A percentile compares a stretch with the other conserved stretches of the same genome.
Conservation (phyloP, 192 early-diverging fungal species). For the Spinellus fusiger region DNA sequence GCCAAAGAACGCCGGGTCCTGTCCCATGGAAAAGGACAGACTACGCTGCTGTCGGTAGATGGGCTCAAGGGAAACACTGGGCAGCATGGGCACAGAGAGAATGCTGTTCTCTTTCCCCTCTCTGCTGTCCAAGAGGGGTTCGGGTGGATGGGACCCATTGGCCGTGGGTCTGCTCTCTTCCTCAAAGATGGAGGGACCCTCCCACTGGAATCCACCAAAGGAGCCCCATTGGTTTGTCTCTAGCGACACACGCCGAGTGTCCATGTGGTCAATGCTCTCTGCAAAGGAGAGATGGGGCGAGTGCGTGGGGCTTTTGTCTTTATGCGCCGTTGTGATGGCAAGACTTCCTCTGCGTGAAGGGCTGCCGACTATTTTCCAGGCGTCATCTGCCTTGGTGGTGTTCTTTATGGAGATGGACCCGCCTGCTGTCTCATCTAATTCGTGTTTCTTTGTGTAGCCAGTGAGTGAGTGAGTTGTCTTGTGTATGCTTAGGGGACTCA, state of each 20-base stretch:
- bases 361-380: conserved; percentile 31
- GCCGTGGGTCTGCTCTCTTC: conserved; percentile 22
- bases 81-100: conserved; percentile 35
- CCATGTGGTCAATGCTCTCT: conserved; percentile 2
- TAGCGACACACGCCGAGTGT: not conserved
- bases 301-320: conserved; percentile 1
- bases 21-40: conserved; percentile 57
- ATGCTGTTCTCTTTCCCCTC: conserved; percentile 27
- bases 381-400: conserved; percentile 2
- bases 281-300: not conserved
- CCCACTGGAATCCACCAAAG: conserved; percentile 47
- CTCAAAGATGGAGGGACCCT: conserved; percentile 36
- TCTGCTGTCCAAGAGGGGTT: not conserved
- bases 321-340: not conserved
- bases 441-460: too few relatives aligned
- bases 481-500: too few relatives aligned
- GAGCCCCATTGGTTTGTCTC: too few relatives aligned
- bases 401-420: not conserved
- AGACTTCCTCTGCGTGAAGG: conserved; percentile 27
- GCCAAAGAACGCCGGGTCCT: conserved; percentile 40
- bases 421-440: not conserved
- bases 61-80: conserved; percentile 38
- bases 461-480: not conserved
- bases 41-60: conserved; percentile 54
- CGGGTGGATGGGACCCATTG: conserved; percentile 13